phyloP scores from a whole-genome alignment of 2,329 filamentous ascomycete genomes.

The Alternaria arborescens region DNA sequence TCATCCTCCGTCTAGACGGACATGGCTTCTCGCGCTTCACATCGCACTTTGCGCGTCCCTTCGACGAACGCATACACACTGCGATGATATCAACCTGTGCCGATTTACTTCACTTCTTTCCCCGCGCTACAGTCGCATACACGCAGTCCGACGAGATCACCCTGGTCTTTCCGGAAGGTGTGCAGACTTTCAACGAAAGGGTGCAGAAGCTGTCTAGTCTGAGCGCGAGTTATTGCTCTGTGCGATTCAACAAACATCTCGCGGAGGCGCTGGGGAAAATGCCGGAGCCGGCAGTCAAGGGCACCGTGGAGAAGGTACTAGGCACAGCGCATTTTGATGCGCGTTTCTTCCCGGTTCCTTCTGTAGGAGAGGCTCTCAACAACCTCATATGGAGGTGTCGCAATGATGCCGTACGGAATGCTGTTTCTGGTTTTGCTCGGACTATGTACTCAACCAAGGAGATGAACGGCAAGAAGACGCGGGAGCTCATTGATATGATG shows the following conservation, averaged over 20 bases:
- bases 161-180: conserved; percentile 39
- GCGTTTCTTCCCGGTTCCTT: conserved; percentile 38
- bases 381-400: conserved; percentile 44
- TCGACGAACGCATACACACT: conserved; percentile 44
- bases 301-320: conserved; percentile 20
- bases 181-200: conserved; percentile 39
- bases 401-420: conserved; percentile 43
- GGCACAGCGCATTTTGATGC: conserved; percentile 43
- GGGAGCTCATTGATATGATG: conserved; percentile 38
- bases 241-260: conserved; percentile 40
- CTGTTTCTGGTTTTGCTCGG: conserved; percentile 38
- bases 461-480: conserved; percentile 37
- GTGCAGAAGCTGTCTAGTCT: conserved; percentile 43
- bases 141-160: conserved; percentile 49
- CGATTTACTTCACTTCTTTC: conserved; percentile 40
- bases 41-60: conserved; percentile 36
- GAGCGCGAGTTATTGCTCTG: conserved; percentile 39
- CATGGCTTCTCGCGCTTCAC: conserved; percentile 45
- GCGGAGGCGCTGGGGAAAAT: conserved; percentile 14
- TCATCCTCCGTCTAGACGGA: conserved; percentile 43
- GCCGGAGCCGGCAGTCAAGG: conserved; percentile 32
- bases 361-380: conserved; percentile 38
- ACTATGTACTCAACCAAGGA: conserved; percentile 36
- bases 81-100: conserved; percentile 39
- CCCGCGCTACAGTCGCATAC: conserved; percentile 41